Base-by-base conservation (phyloP, 306 rosid genomes). In the Casuarina glauca region DNA sequence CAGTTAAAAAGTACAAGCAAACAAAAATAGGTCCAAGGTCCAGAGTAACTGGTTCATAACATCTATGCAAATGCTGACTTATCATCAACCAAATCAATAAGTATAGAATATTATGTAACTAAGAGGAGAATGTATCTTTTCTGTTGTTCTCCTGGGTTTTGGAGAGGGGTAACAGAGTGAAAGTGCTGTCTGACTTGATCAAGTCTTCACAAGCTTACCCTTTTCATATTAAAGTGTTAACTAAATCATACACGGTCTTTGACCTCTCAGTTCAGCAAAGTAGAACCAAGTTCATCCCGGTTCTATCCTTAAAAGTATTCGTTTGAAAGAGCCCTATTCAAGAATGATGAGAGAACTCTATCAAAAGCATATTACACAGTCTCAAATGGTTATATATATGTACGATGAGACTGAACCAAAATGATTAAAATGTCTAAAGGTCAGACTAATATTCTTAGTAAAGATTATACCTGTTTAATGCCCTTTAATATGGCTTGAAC, bases 401-500 rank as follows among this genome's bases (percentile, higher is more conserved):
- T 26, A 26, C 4, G n/a, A 62, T 36, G 5, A 32, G 7, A 32
- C 43, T 12, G n/a, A 62, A 4, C 17, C 1, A 60, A 62, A 11
- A 35, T 13, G 42, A 62, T 4, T 36, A 4, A 3, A 38, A 64
- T 64, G 19, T 16, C 9, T 42, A 39, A 39, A 74, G 13, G 50
- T 36, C 63, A 36, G 6, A 68, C 8, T 11, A 10, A 68, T 63
- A 36, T 4, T 63, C 13, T 66, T 39, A 62, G n/a, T 32, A 1
- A 19, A 26, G 1, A 26, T 26, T 26, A 61, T 46, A 95, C 98
- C 97, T 92, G 97, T 81, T 90, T 92, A 74, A 92, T 95, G 76
- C 84, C 78, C 86, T 92, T 92, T 66, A 95, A 79, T 41, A 95
- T 32, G 16, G 98, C 98, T 86, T 89, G 97, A 82, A 92, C 98